Conservation (phyloP, 768 basidiomycete genomes). For the Collybia sordida region DNA sequence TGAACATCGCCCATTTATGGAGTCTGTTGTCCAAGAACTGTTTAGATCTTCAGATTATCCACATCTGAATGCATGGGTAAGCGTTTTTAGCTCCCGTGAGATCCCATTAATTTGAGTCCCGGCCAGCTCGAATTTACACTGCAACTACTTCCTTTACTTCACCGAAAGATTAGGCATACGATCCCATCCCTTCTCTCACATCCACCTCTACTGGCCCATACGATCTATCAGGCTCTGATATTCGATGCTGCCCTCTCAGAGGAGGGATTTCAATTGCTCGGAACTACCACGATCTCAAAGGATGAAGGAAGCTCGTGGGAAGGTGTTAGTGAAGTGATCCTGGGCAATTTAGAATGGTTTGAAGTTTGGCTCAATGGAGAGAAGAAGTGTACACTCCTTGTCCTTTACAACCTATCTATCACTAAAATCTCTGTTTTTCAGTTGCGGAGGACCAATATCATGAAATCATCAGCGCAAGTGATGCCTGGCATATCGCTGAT, state of each 20-base stretch:
- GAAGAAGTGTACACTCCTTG: constrained; percentile 68
- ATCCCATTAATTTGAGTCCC: constrained; percentile 3
- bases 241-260: constrained; percentile 82
- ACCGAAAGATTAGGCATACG: constrained; percentile 72
- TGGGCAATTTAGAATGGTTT: constrained; percentile 88
- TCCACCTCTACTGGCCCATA: constrained; percentile 90
- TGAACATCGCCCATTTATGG: constrained; percentile 83
- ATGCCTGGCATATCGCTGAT: constrained; percentile 85
- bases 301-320: constrained; percentile 49
- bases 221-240: constrained; percentile 86
- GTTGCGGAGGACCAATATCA: constrained; percentile 89
- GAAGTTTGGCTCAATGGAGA: constrained; percentile 89
- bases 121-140: constrained; percentile 79
- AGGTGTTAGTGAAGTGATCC: constrained; percentile 79
- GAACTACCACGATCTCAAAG: constrained; percentile 42
- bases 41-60: constrained; percentile 62
- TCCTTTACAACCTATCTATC: not conserved
- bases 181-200: constrained; percentile 72
- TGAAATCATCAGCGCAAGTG: constrained; percentile 73
- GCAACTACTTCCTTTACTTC: constrained; percentile 74
- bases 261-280: constrained; percentile 65
- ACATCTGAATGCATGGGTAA: constrained; percentile 74
- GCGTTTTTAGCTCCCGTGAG: constrained; percentile 14
- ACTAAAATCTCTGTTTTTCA: constrained; percentile 27
- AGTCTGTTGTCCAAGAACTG: constrained; percentile 68